Evolutionary conservation across 768 basidiomycete genomes (phyloP), one percentile per base, ranked within the genome.

Genomic region (Asterophora parasitica): DNA sequence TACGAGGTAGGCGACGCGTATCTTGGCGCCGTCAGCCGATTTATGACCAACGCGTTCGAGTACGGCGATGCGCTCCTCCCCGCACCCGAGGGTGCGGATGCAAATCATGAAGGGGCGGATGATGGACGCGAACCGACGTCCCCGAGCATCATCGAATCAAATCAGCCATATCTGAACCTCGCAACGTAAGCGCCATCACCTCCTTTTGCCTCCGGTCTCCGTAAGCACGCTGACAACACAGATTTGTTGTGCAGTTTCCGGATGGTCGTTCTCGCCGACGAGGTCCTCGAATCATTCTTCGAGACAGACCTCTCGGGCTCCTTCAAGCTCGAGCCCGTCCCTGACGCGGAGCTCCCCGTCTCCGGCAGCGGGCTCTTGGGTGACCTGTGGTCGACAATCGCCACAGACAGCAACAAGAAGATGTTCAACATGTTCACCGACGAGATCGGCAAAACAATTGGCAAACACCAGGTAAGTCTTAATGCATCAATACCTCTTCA

Each of bases 11-110:
- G 96, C 3, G 96, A 99, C 64, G 89, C 92, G 4, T 99, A 95
- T 62, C 76, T 99, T 17, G 96, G 93, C 1, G 92, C 95, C 17
- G 89, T 99, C 54, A 94, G 92, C 55, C 85, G 92, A 34, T 95
- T 97, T 64, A 94, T 98, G 85, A 88, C 93, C 32, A 98, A 99
- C 59, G 92, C 95, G 0, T 99, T 97, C 58, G 96, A 99, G 61
- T 97, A 94, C 48, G 96, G 93, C 2, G 93, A 96, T 68, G 85
- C 92, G n/a, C 74, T 92, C n/a, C 69, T 88, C 12, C 86, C 85
- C 34, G 71, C 72, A 56, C 53, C 70, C 12, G 74, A 76, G 19
- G 55, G 35, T 2, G 46, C 33, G 8, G 26, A 48, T n/a, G 17
- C 19, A 26, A 12, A 41, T 7, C 30, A 27, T 10, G 44, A 31